These are phyloP conservation scores for Leccinum subatratum DNA, from an alignment of 1,284 basidiomycete genomes.

Conservation along the genomic window DNA sequence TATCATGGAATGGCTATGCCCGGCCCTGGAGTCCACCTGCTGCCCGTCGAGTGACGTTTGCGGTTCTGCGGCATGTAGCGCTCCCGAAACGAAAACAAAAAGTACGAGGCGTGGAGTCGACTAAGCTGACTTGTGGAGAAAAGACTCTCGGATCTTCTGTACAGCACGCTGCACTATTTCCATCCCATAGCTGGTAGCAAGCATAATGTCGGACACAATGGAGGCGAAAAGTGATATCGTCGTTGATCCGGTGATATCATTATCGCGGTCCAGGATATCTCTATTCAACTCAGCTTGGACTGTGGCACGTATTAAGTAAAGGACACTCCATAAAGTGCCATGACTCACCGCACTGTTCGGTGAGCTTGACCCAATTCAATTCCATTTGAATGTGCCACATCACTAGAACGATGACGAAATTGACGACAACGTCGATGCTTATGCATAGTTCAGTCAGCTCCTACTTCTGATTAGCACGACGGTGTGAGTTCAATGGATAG, in stretches of 20 bases:
- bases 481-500: not conserved
- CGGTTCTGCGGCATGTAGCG: constrained; percentile 22
- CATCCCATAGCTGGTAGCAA: constrained; percentile 37
- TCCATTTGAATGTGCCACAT: constrained; percentile 71
- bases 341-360: constrained; percentile 58
- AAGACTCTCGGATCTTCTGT: constrained; percentile 31
- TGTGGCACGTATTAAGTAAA: constrained; percentile 21
- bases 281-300: constrained; percentile 43
- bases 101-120: constrained; percentile 8
- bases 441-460: constrained; percentile 41
- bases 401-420: constrained; percentile 59
- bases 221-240: constrained; percentile 34
- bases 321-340: not conserved
- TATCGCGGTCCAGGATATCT: constrained; percentile 31
- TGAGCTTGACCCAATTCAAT: constrained; percentile 71
- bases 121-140: constrained; percentile 31
- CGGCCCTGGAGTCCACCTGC: constrained; percentile 7
- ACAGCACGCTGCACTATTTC: constrained; percentile 32
- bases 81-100: constrained; percentile 14
- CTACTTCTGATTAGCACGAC: constrained; percentile 30
- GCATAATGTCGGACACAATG: constrained; percentile 38
- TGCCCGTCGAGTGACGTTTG: constrained; percentile 26
- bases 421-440: constrained; percentile 60
- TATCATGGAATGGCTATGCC: not conserved
- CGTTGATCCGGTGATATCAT: constrained; percentile 28